These are phyloP conservation scores for Solanum paucissectum DNA, from an alignment of 257 asterid species.

Conservation along the genomic window DNA sequence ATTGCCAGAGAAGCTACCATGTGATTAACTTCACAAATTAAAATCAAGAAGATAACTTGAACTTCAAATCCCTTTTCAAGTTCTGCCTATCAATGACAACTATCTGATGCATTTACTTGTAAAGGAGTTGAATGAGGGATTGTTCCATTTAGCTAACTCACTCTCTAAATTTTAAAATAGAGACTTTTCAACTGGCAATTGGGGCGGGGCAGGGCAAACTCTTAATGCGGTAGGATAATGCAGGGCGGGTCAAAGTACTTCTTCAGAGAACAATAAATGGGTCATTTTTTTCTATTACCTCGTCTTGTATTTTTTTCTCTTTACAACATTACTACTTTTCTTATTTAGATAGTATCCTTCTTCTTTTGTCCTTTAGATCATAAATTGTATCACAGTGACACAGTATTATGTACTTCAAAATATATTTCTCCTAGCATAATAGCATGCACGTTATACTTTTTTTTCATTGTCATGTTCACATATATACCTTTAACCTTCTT, in stretches of 20 bases:
- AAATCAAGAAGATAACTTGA: neutral
- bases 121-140: neutral
- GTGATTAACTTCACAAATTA: neutral
- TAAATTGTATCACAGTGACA: neutral
- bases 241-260: too few relatives aligned
- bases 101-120: neutral
- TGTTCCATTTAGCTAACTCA: neutral
- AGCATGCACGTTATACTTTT: neutral
- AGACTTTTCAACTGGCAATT: too few relatives aligned
- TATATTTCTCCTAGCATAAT: neutral
- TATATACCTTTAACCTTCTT: neutral
- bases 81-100: neutral
- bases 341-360: too few relatives aligned
- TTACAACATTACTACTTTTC: too few relatives aligned
- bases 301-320: too few relatives aligned
- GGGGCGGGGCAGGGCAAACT: too few relatives aligned
- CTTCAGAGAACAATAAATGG: neutral
- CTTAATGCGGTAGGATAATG: too few relatives aligned
- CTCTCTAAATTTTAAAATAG: too few relatives aligned
- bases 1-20: slow-evolving; percentile 10
- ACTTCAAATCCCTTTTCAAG: neutral
- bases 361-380: neutral
- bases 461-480: neutral
- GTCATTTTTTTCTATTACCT: neutral
- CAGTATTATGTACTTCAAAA: neutral